Conservation (phyloP, 2,329 filamentous ascomycete species). For the Cadophora gregata region DNA sequence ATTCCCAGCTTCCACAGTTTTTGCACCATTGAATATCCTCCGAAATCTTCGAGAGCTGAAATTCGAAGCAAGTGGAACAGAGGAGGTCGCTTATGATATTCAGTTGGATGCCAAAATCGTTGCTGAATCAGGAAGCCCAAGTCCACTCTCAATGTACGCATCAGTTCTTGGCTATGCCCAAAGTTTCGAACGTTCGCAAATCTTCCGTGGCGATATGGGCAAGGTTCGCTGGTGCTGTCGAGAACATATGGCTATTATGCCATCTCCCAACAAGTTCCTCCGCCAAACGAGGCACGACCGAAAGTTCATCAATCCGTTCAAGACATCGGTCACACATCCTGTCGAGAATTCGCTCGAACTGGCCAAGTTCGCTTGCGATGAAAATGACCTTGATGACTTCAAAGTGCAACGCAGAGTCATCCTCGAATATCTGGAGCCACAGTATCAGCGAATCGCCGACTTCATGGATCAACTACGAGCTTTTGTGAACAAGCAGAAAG, state of each 20-base stretch:
- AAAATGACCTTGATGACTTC: conserved; percentile 2
- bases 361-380: conserved; percentile 14
- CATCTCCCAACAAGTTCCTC: not conserved
- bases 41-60: not conserved
- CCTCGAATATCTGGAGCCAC: conserved; percentile 7
- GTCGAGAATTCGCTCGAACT: conserved; percentile 4
- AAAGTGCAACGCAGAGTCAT: not conserved
- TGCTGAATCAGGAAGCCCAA: not conserved
- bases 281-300: not conserved
- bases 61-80: not conserved
- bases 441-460: conserved; percentile 6
- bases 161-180: not conserved
- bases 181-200: not conserved
- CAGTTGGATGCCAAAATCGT: not conserved
- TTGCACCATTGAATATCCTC: not conserved
- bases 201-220: not conserved
- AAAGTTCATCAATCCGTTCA: not conserved
- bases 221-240: not conserved
- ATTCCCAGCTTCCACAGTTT: not conserved
- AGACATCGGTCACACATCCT: not conserved
- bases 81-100: not conserved
- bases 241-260: not conserved
- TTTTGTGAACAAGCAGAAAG: not conserved
- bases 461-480: not conserved
- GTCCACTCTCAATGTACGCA: not conserved